Conservation (phyloP, 805 yeast species). For the Yamadazyma nakazawae region DNA sequence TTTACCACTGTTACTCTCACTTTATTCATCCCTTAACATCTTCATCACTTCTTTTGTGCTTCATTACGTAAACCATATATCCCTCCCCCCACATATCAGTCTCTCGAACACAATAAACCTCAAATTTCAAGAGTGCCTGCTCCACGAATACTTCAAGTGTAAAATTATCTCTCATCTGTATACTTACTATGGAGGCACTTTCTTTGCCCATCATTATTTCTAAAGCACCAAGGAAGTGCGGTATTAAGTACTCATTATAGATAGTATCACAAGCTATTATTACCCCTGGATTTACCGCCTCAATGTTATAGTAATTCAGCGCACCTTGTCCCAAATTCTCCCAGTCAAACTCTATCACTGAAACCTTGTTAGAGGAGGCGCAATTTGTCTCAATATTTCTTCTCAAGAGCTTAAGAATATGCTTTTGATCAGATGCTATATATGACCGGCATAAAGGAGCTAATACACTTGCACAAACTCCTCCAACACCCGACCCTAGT, state of each 20-base stretch:
- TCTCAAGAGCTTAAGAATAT: constrained; percentile 47
- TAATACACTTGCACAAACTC: constrained; percentile 42
- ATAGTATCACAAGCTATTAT: constrained; percentile 64
- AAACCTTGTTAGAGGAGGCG: constrained; percentile 23
- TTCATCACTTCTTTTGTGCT: neutral
- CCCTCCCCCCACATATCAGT: constrained; percentile 36
- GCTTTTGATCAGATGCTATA: constrained; percentile 59
- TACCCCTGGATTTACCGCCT: constrained; percentile 34
- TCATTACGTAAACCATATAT: constrained; percentile 38
- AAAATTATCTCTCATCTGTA: constrained; percentile 55
- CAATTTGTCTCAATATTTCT: constrained; percentile 45
- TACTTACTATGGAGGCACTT: constrained; percentile 38
- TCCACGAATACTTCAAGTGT: constrained; percentile 47
- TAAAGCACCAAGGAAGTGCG: constrained; percentile 45
- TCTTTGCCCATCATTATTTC: constrained; percentile 31
- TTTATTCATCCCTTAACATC: no score
- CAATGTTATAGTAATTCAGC: constrained; percentile 16
- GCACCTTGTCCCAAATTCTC: constrained; percentile 42
- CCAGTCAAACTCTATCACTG: constrained; percentile 61
- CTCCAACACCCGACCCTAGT: constrained; percentile 62
- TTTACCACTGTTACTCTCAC: neutral
- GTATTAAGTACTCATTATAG: constrained; percentile 59
- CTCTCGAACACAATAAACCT: constrained; percentile 31
- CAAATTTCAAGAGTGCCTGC: constrained; percentile 29
- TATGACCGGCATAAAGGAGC: constrained; percentile 33